Evolutionary conservation across 352 stramenopile genomes (phyloP).

Genomic region (Pythium plurisporium): DNA sequence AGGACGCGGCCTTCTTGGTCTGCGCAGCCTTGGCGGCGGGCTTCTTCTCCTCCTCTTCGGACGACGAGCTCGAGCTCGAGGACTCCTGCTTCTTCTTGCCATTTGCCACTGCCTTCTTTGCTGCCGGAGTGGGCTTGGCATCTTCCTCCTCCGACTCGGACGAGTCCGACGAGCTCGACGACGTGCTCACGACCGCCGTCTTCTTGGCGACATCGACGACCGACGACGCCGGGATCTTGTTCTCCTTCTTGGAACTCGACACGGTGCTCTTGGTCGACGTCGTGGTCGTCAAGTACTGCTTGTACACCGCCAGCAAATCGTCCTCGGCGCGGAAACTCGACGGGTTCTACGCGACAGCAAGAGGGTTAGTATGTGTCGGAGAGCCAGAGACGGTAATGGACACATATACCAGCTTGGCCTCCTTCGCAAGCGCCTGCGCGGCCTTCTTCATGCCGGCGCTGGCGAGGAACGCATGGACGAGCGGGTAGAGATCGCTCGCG

Average conservation of each 20-base stretch:
- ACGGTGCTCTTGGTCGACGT: conserved; percentile 1
- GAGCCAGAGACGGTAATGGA: no score
- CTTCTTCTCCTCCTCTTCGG: conserved; percentile 28
- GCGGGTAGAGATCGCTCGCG: conserved; percentile 73
- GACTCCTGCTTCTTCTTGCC: conserved; percentile 37
- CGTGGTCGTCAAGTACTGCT: conserved; percentile 55
- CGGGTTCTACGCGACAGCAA: conserved; percentile 24
- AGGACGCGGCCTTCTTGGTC: conserved; percentile 17
- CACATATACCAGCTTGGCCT: conserved; percentile 63
- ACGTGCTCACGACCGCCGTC: conserved; percentile 30
- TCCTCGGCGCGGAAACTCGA: conserved; percentile 50
- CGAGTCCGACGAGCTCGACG: conserved; percentile 32
- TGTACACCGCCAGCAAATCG: conserved; percentile 74
- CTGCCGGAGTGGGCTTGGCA: conserved; percentile 13
- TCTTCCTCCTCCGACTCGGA: conserved; percentile 15
- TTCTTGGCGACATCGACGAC: conserved; percentile 60
- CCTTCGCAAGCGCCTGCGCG: conserved; percentile 58
- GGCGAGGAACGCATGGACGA: conserved; percentile 66
- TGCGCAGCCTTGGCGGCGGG: conserved; percentile 22
- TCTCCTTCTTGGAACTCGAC: conserved; percentile 38
- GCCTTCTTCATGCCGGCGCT: conserved; percentile 68
- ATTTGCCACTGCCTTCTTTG: background rate
- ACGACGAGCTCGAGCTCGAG: conserved; percentile 23
- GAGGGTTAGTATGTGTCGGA: no score
- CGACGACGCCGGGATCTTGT: conserved; percentile 43